A percentile compares a stretch with the other conserved stretches of the same genome.
Conservation (phyloP, 768 basidiomycete species). For the Lactarius sanguifluus region DNA sequence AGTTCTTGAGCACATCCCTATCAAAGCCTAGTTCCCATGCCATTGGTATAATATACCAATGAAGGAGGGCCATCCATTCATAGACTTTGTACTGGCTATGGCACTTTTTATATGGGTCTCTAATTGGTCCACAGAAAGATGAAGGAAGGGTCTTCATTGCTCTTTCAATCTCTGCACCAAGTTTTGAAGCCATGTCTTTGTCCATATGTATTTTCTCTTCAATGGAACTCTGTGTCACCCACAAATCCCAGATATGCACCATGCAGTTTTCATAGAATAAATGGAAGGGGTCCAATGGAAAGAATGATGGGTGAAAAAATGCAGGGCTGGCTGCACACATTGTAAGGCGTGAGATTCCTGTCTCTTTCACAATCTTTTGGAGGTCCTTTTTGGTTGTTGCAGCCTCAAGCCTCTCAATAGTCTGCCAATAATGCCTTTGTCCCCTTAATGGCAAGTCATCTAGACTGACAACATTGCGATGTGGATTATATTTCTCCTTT, state of each 20-base stretch:
- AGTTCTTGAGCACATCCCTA: constrained; percentile 24
- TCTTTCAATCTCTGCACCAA: too few relatives aligned
- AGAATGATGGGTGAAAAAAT: constrained; percentile 38
- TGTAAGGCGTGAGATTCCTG: background rate
- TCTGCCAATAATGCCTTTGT: background rate
- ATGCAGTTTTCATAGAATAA: constrained; percentile 39
- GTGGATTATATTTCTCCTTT: background rate
- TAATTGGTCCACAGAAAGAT: background rate
- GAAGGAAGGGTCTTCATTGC: background rate
- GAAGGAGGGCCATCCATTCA: too few relatives aligned
- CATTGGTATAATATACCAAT: background rate
- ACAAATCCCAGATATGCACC: constrained; percentile 37
- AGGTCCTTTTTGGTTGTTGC: background rate
- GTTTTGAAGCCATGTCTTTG: too few relatives aligned
- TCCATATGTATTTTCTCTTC: constrained; percentile 1
- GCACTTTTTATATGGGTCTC: background rate
- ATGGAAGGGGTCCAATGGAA: constrained; percentile 41
- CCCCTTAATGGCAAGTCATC: background rate
- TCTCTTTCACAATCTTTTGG: background rate
- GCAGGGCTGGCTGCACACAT: constrained; percentile 19
- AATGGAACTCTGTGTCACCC: constrained; percentile 29
- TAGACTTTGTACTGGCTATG: too few relatives aligned
- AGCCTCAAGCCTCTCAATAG: background rate
- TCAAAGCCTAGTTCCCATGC: background rate
- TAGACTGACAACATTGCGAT: background rate